Evolutionary conservation across 495 filamentous ascomycete genomes (phyloP).

Genomic region (Penicillium chermesinum): DNA sequence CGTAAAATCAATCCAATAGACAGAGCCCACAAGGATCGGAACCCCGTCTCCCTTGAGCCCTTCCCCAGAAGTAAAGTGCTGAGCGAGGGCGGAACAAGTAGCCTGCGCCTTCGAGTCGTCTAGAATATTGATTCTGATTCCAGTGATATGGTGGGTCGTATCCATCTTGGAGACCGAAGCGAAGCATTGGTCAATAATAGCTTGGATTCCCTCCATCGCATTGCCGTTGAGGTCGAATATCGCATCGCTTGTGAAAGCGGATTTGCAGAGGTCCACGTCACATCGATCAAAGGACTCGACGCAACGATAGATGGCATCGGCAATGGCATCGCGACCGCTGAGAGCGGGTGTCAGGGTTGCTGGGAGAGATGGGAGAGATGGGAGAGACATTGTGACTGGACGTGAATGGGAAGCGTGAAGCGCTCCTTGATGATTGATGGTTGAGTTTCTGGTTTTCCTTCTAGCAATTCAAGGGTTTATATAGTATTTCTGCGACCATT

Average conservation of each 20-base stretch:
- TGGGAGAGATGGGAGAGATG: neutral
- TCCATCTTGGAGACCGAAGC: slow-evolving; percentile 21
- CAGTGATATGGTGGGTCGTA: slow-evolving; percentile 30
- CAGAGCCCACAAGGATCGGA: slow-evolving; percentile 10
- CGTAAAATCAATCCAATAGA: slow-evolving; percentile 25
- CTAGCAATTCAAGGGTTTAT: too few relatives aligned
- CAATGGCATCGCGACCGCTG: slow-evolving; percentile 21
- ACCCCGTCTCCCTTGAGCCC: slow-evolving; percentile 13
- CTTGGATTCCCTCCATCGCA: slow-evolving; percentile 12
- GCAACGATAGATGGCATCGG: slow-evolving; percentile 26
- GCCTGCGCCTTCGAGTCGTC: slow-evolving; percentile 17
- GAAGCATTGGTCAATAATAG: slow-evolving; percentile 14
- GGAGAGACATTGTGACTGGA: neutral
- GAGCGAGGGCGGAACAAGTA: slow-evolving; percentile 20
- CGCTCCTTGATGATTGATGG: neutral
- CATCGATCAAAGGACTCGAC: slow-evolving; percentile 23
- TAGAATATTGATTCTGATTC: slow-evolving; percentile 23
- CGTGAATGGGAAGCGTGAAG: neutral
- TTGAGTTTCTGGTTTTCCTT: too few relatives aligned
- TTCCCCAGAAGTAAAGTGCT: slow-evolving; percentile 23
- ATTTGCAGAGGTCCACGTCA: slow-evolving; percentile 23
- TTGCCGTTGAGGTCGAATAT: slow-evolving; percentile 20
- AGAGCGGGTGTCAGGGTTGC: neutral
- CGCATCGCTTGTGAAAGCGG: slow-evolving; percentile 14
- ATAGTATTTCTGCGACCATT: too few relatives aligned